Percentiles rank a stretch among this genome's conserved stretches.
phyloP scores from a whole-genome alignment of 2,329 filamentous ascomycete genomes.

The Arthroderma sp. region DNA sequence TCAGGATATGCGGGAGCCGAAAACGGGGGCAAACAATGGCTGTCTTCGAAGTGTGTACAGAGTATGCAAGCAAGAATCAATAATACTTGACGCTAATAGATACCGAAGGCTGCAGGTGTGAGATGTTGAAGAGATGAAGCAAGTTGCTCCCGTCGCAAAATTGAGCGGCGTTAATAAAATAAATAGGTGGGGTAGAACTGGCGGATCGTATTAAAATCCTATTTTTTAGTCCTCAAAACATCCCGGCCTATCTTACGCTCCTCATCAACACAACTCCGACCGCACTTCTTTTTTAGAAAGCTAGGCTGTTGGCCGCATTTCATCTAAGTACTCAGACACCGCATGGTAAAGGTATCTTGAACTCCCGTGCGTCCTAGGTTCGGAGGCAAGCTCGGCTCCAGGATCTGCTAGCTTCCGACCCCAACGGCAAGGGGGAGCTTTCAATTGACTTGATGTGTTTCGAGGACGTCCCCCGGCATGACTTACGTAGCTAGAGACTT shows the following conservation, averaged over 20 bases:
- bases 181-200: slow-evolving; percentile 1
- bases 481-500: too few species aligned
- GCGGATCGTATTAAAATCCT: background rate
- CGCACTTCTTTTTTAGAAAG: too few species aligned
- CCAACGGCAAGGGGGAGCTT: background rate
- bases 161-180: background rate
- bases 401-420: background rate
- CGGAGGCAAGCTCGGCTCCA: background rate
- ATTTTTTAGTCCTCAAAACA: background rate
- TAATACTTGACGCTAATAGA: background rate
- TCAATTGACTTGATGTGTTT: background rate
- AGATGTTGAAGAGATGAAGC: background rate
- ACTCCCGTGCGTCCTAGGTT: too few species aligned
- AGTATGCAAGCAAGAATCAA: background rate
- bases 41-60: too few species aligned
- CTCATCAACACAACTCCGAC: too few species aligned
- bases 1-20: too few species aligned
- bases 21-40: too few species aligned
- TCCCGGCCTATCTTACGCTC: background rate
- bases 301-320: too few species aligned
- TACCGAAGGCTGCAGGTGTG: background rate
- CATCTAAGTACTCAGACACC: too few species aligned
- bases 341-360: too few species aligned
- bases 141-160: background rate
- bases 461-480: background rate